Evolutionary conservation across 257 asterid genomes (phyloP), one percentile per base, ranked within the genome.

Genomic region (Parsonsia alboflavescens): DNA sequence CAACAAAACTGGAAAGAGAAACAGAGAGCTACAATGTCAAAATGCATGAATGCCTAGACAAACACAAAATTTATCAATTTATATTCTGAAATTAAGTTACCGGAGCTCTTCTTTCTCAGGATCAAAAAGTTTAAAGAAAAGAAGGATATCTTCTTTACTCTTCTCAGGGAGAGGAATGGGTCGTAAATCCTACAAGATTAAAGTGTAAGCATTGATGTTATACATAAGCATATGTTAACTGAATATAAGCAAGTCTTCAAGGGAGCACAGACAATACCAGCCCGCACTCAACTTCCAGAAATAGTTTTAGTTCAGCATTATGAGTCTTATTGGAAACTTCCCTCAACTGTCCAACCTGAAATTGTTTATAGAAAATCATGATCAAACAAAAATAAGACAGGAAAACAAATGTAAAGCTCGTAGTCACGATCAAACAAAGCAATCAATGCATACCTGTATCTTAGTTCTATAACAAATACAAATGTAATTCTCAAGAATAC

Each of bases 31-130:
- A 70, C 22, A 53, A n/a, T 19, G 79, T 73, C 71, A 79, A 3
- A 69, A n/a, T 41, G 17, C 58, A 28, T 13, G 4, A 8, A 4
- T 17, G 45, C 24, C 52, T 19, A 33, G 30, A 44, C 30, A 16
- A 4, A 28, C 13, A 70, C 4, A 30, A 28, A 70, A 50, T 16
- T 5, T 33, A 52, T 10, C 49, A 30, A 70, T 39, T 52, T 30
- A 50, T 70, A 48, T 30, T 28, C 16, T 9, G 49, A 70, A 48
- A 16, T 62, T 41, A 30, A 61, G 62, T 68, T 88, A 95, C 99
- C 97, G 83, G 49, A 92, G 93, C 85, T 90, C 96, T 84, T 89
- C 96, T 84, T 89, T 95, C 84, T 87, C 96, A 26, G 98, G 97
- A 73, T 95, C 91, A 85, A 86, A 95, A 78, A 89, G 85, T 84